These are phyloP conservation scores for Bombardia bombarda DNA, from an alignment of 495 filamentous ascomycete species.

Conservation along the genomic window DNA sequence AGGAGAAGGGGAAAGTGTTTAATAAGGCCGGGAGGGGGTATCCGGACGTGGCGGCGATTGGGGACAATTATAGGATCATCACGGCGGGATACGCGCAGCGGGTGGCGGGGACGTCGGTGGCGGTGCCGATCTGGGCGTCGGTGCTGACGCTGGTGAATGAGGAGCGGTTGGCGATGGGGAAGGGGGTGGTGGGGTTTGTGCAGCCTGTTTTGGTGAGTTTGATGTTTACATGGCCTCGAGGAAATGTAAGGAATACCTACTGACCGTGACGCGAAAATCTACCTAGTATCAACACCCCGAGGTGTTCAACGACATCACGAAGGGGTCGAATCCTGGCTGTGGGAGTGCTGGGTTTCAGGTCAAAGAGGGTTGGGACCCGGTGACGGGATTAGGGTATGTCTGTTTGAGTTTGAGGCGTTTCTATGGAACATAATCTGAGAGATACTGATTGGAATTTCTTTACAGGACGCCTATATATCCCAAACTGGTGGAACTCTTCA, in stretches of 20 bases:
- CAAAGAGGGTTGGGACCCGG: constrained; percentile 54
- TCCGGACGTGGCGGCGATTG: constrained; percentile 59
- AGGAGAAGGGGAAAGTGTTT: constrained; percentile 39
- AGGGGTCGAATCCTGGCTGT: constrained; percentile 55
- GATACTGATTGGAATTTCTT: not conserved
- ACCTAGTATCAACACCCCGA: constrained; percentile 48
- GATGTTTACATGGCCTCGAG: too few species aligned
- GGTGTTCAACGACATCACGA: constrained; percentile 53
- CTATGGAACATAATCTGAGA: not conserved
- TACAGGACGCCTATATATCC: constrained; percentile 24
- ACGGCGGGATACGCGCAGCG: constrained; percentile 30
- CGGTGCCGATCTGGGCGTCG: constrained; percentile 46
- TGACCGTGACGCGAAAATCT: not conserved
- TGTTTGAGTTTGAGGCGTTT: too few species aligned
- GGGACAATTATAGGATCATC: constrained; percentile 47
- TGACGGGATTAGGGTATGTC: constrained; percentile 48
- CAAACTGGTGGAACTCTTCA: constrained; percentile 27
- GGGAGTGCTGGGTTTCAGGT: constrained; percentile 46
- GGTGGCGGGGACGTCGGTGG: constrained; percentile 51
- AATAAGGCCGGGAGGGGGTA: constrained; percentile 53
- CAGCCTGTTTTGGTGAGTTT: constrained; percentile 50
- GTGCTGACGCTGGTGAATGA: constrained; percentile 57
- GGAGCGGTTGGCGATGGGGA: constrained; percentile 44
- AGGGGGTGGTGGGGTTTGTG: constrained; percentile 41
- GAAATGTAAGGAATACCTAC: not conserved